Evolutionary conservation across 106 monocot genomes (phyloP), one percentile per base, ranked within the genome.

Genomic region (Alisma plantagoaquatica): DNA sequence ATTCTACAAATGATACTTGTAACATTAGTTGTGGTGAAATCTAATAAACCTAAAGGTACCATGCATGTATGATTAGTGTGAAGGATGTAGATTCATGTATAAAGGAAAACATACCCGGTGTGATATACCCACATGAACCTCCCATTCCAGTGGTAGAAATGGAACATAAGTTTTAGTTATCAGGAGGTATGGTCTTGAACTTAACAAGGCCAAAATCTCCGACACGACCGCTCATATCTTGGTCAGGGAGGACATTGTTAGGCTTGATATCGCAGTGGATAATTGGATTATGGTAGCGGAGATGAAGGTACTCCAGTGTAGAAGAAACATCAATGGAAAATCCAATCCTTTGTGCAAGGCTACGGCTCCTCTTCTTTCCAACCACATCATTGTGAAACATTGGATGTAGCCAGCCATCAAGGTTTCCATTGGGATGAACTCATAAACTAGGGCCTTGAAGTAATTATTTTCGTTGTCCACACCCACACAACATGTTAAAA

Each of bases 241-340:
- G n/a, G n/a, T n/a, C n/a, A n/a, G n/a, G n/a, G n/a, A n/a, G n/a
- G n/a, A n/a, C n/a, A n/a, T n/a, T n/a, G n/a, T n/a, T n/a, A n/a
- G n/a, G n/a, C n/a, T n/a, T n/a, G n/a, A n/a, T n/a, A n/a, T n/a
- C n/a, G n/a, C 69, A 62, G 26, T 70, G 69, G 26, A 70, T 26
- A 6, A 70, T 44, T 3, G 60, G 53, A 31, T 43, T 19, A 2
- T 45, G 23, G 11, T 49, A 42, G 5, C 56, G 31, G 23, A 49
- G 8, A 18, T 70, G 70, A 46, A 70, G 62, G 29, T 70, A 70
- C 33, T 70, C 62, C 31, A 70, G 22, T 9, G 70, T 63, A 49
- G 28, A 50, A 48, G 55, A 45, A 3, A 63, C 53, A 42, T 62
- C 62, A 27, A 63, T 46, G 2, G 33, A 26, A 22, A 70, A 55